These are phyloP conservation scores for Sporothrix variecibatus DNA, from an alignment of 2,329 filamentous ascomycete genomes.

Conservation along the genomic window DNA sequence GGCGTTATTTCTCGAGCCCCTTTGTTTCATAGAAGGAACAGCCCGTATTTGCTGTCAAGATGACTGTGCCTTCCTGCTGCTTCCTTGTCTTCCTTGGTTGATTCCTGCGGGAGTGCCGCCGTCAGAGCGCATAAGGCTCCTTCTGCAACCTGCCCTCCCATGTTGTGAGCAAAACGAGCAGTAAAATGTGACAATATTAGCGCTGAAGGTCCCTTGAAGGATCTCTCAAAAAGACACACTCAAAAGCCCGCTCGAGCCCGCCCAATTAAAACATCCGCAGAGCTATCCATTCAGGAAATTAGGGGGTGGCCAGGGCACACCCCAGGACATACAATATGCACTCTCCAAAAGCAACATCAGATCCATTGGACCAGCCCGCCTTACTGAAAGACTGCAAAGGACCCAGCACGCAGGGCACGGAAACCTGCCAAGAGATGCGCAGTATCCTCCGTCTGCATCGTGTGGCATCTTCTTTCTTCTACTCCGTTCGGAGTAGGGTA, in stretches of 20 bases:
- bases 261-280: constrained; percentile 1
- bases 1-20: background rate
- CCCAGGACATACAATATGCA: background rate
- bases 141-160: background rate
- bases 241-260: background rate
- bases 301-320: background rate
- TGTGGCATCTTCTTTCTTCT: background rate
- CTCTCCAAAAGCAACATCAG: background rate
- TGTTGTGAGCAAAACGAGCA: background rate
- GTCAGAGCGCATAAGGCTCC: background rate
- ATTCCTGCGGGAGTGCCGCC: background rate
- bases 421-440: constrained; percentile 10
- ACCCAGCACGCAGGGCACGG: background rate
- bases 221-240: too few species aligned
- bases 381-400: background rate
- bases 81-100: background rate
- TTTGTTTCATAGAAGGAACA: background rate
- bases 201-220: background rate
- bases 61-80: background rate
- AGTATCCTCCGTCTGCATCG: background rate
- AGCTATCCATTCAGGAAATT: constrained; percentile 15
- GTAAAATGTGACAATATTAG: background rate
- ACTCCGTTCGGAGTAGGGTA: too few species aligned
- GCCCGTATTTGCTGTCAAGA: background rate
- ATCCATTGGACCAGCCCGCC: background rate